Evolutionary conservation across 345 rosid species (phyloP).

Genomic region (Erucastrum elatum): DNA sequence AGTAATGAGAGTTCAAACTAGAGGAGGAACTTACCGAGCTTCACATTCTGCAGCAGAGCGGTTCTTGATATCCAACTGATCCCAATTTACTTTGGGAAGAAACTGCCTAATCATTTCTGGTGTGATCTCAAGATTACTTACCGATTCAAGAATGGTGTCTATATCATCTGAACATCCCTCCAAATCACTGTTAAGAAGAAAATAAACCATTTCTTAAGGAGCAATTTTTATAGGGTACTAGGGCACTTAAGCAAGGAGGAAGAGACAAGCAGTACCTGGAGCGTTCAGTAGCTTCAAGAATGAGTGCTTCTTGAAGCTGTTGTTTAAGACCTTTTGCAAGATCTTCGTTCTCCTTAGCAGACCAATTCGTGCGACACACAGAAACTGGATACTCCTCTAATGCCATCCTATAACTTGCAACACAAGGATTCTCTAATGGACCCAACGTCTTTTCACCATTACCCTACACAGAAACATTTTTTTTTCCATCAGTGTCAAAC

Average conservation of each 20-base stretch:
- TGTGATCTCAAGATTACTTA: slow-evolving; percentile 66
- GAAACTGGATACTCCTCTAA: slow-evolving; percentile 48
- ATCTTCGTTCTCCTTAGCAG: slow-evolving; percentile 57
- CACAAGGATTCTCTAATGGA: slow-evolving; percentile 73
- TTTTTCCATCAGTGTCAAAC: not conserved
- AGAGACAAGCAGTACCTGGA: slow-evolving; percentile 48
- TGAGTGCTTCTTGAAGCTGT: slow-evolving; percentile 65
- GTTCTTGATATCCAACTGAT: slow-evolving; percentile 54
- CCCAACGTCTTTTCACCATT: slow-evolving; percentile 50
- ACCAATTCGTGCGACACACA: slow-evolving; percentile 58
- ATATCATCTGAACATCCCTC: slow-evolving; percentile 52
- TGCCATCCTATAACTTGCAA: slow-evolving; percentile 57
- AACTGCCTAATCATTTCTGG: slow-evolving; percentile 64
- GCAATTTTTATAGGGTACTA: not conserved
- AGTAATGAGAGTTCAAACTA: not conserved
- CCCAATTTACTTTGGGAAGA: slow-evolving; percentile 79
- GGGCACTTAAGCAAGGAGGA: not conserved
- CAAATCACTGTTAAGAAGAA: slow-evolving; percentile 25
- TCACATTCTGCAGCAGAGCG: slow-evolving; percentile 80
- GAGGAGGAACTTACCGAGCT: slow-evolving; percentile 54
- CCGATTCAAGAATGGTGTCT: slow-evolving; percentile 50
- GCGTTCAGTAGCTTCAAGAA: slow-evolving; percentile 51
- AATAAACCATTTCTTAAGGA: not conserved
- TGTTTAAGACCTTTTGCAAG: slow-evolving; percentile 67
- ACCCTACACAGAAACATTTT: slow-evolving; percentile 42